A percentile compares a stretch with the other conserved stretches of the same genome.
Conservation (phyloP, 257 asterid species). For the Forsythia viridissima region DNA sequence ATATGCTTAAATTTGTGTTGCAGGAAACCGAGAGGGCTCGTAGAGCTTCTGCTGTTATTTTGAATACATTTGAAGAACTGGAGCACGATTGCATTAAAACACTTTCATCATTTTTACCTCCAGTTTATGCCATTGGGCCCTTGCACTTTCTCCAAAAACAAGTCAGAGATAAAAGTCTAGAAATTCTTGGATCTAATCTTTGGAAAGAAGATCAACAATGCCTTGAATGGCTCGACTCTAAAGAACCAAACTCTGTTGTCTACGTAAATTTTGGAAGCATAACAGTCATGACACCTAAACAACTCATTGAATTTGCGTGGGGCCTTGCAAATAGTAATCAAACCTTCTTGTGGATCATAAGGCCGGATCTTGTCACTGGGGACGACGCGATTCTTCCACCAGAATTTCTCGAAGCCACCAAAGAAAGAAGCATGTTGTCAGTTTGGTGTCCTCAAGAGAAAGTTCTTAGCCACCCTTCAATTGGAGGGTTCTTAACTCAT, state of each 20-base stretch:
- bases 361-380: constrained; percentile 56
- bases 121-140: constrained; percentile 52
- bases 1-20: constrained; percentile 29
- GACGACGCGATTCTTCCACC: constrained; percentile 27
- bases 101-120: constrained; percentile 38
- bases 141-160: constrained; percentile 35
- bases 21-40: constrained; percentile 25
- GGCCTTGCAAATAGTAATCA: constrained; percentile 52
- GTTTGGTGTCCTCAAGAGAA: constrained; percentile 61
- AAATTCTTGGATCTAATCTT: constrained; percentile 37
- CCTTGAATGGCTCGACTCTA: constrained; percentile 54
- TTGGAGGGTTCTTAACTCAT: constrained; percentile 65
- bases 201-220: constrained; percentile 55
- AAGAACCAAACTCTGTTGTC: constrained; percentile 37
- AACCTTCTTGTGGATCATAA: constrained; percentile 48
- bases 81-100: constrained; percentile 39
- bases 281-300: constrained; percentile 37
- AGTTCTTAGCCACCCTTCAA: constrained; percentile 45
- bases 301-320: constrained; percentile 57
- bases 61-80: constrained; percentile 53
- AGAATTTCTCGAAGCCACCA: constrained; percentile 33
- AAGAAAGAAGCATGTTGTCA: constrained; percentile 38
- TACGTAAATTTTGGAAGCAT: constrained; percentile 56
- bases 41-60: constrained; percentile 39
- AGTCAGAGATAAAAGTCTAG: constrained; percentile 16